A percentile compares a stretch with the other conserved stretches of the same genome.
Conservation (phyloP, 2,329 filamentous ascomycete species). For the Penicillium oxalicum region DNA sequence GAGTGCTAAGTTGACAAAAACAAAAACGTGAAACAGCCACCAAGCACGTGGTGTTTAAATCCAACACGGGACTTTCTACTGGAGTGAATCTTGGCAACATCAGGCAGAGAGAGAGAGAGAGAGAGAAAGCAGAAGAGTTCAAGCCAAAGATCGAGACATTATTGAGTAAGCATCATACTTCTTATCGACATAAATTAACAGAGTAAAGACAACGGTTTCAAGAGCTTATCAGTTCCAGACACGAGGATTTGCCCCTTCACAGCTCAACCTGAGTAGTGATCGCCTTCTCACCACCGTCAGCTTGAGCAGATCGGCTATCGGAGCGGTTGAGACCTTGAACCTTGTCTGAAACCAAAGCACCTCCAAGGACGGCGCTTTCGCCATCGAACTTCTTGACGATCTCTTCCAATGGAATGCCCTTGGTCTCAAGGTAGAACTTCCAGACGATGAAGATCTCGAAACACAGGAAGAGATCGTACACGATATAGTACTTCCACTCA, state of each 20-base stretch:
- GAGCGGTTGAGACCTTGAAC: constrained; percentile 4
- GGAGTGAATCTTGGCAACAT: too few species aligned
- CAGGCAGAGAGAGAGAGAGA: too few species aligned
- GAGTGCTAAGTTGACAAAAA: too few species aligned
- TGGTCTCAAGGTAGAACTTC: constrained; percentile 34
- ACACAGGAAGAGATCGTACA: constrained; percentile 32
- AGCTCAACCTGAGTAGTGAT: constrained; percentile 9
- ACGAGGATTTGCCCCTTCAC: not conserved
- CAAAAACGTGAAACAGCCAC: too few species aligned
- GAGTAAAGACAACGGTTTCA: not conserved
- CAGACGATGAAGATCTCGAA: constrained; percentile 30
- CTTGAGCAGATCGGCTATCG: not conserved
- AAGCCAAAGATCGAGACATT: too few species aligned
- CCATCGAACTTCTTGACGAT: constrained; percentile 25
- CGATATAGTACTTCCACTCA: constrained; percentile 36
- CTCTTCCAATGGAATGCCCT: constrained; percentile 29
- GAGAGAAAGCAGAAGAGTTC: too few species aligned
- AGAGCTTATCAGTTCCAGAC: not conserved
- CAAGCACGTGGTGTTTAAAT: too few species aligned
- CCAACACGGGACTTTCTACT: too few species aligned
- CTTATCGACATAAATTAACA: not conserved
- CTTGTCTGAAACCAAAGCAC: constrained; percentile 11
- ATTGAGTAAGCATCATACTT: too few species aligned
- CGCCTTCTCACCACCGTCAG: constrained; percentile 9
- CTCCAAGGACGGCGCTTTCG: constrained; percentile 12